Percentiles rank a stretch among this genome's conserved stretches.
phyloP scores from a whole-genome alignment of 2,329 filamentous ascomycete genomes.

The Trichoderma harzianum region DNA sequence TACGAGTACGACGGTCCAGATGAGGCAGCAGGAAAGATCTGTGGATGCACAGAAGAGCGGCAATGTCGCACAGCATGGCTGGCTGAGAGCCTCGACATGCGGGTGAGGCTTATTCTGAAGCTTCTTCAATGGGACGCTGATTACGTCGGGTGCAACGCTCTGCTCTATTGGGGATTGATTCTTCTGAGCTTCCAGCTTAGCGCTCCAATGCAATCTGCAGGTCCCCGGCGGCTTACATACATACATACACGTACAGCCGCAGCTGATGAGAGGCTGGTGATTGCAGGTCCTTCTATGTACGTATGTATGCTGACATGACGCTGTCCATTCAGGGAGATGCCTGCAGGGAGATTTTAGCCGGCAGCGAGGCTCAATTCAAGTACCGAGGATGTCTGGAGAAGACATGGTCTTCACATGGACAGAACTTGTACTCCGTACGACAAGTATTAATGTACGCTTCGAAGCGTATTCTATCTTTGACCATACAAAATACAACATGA shows the following conservation, averaged over 20 bases:
- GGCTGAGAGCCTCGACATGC: neutral
- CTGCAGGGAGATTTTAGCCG: neutral
- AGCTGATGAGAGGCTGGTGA: neutral
- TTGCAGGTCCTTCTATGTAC: neutral
- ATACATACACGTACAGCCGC: neutral
- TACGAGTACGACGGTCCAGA: neutral
- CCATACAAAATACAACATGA: neutral
- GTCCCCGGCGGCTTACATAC: neutral
- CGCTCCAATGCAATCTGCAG: neutral
- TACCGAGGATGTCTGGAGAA: neutral
- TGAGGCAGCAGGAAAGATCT: neutral
- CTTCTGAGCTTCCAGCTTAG: neutral
- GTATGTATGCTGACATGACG: neutral
- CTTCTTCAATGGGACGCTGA: constrained; percentile 6
- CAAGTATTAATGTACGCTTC: neutral
- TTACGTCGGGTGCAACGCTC: neutral
- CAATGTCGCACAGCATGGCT: neutral
- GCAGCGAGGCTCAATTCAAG: neutral
- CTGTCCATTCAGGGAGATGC: neutral
- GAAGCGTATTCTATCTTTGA: neutral
- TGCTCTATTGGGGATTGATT: neutral
- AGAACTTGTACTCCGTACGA: neutral
- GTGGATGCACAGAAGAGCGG: neutral
- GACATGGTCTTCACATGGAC: neutral
- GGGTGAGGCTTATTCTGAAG: constrained; percentile 6